phyloP scores from a whole-genome alignment of 1,139 yeast genomes.

The Candida neerlandica region DNA sequence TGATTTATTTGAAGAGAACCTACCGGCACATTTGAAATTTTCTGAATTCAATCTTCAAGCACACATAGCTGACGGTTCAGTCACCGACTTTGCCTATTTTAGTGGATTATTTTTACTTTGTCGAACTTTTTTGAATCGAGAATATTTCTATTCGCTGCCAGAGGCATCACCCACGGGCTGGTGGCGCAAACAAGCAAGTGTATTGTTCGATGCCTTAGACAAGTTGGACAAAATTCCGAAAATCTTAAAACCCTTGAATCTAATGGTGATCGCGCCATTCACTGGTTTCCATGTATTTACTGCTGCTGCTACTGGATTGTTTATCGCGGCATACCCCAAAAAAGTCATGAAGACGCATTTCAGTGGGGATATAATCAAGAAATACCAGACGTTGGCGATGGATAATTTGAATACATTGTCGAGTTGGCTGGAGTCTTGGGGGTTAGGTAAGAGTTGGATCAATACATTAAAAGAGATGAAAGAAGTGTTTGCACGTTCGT shows the following conservation, averaged over 20 bases:
- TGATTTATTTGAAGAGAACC: constrained; percentile 21
- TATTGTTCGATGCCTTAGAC: constrained; percentile 27
- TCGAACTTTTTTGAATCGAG: constrained; percentile 35
- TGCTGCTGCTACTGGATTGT: constrained; percentile 34
- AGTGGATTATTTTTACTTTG: constrained; percentile 37
- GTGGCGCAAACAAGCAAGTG: constrained; percentile 30
- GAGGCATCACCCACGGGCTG: constrained; percentile 29
- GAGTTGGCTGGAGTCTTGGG: constrained; percentile 29
- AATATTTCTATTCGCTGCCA: constrained; percentile 36
- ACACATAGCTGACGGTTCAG: constrained; percentile 35
- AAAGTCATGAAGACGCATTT: constrained; percentile 19
- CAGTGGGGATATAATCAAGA: constrained; percentile 19
- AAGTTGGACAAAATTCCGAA: constrained; percentile 25
- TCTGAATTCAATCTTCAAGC: constrained; percentile 30
- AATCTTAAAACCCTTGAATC: constrained; percentile 25
- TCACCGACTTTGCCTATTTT: constrained; percentile 38
- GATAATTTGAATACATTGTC: constrained; percentile 22
- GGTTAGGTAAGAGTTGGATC: constrained; percentile 29
- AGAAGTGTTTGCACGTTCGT: constrained; percentile 21
- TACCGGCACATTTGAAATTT: constrained; percentile 28
- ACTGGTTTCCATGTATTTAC: constrained; percentile 42
- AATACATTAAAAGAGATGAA: constrained; percentile 23
- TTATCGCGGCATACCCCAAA: constrained; percentile 32
- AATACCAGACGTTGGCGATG: constrained; percentile 22
- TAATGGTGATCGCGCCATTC: constrained; percentile 42